A percentile compares a stretch with the other conserved stretches of the same genome.
These are phyloP conservation scores for Pythium brachiatum DNA, from an alignment of 352 stramenopile genomes.

Conservation along the genomic window DNA sequence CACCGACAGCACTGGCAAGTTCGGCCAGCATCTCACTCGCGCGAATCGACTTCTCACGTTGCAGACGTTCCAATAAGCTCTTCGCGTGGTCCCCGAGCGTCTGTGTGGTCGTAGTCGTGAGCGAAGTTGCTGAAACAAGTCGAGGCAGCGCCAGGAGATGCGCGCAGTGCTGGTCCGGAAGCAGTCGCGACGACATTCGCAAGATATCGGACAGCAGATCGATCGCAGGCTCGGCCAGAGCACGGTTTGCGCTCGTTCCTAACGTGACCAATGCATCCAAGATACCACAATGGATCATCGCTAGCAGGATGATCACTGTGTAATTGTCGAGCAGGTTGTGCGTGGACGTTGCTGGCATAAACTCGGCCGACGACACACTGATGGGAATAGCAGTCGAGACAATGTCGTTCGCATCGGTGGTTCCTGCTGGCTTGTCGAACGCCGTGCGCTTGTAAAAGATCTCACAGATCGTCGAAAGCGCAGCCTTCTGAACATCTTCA, in stretches of 20 bases:
- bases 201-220: constrained; percentile 81
- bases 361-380: constrained; percentile 64
- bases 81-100: constrained; percentile 67
- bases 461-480: constrained; percentile 86
- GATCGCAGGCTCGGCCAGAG: constrained; percentile 80
- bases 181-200: constrained; percentile 75
- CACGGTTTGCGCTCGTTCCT: constrained; percentile 65
- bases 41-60: constrained; percentile 85
- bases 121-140: constrained; percentile 75
- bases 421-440: constrained; percentile 57
- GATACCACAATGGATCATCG: constrained; percentile 85
- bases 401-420: constrained; percentile 31
- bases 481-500: constrained; percentile 86
- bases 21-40: constrained; percentile 84
- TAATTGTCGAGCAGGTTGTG: constrained; percentile 89
- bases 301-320: constrained; percentile 80
- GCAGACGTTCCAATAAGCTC: constrained; percentile 66
- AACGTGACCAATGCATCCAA: constrained; percentile 82
- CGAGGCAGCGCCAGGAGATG: constrained; percentile 73
- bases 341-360: constrained; percentile 53
- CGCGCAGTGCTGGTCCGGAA: constrained; percentile 83
- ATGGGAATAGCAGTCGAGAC: constrained; percentile 56
- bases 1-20: constrained; percentile 72
- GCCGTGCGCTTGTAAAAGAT: constrained; percentile 87
- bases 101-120: constrained; percentile 70